Percentiles rank a stretch among this genome's conserved stretches.
Evolutionary conservation across 495 filamentous ascomycete genomes (phyloP).

Genomic region (Letharia lupina): DNA sequence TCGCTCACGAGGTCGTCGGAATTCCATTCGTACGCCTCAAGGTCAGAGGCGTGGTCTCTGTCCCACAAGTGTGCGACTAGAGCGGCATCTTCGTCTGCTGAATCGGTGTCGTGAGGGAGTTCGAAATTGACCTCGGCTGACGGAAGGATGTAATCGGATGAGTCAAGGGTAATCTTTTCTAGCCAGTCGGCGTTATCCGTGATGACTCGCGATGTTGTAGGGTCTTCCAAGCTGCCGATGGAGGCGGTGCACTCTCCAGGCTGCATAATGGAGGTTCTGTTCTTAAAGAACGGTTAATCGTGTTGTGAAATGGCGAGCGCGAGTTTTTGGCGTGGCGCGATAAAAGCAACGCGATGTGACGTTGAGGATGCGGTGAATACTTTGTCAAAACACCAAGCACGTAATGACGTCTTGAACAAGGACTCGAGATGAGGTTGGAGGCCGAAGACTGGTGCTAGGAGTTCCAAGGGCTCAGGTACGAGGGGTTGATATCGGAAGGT

Average conservation of each 20-base stretch:
- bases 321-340: background rate
- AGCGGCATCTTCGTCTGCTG: background rate
- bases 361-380: background rate
- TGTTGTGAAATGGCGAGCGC: background rate
- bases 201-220: background rate
- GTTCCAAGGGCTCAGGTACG: no score
- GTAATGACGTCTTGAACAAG: background rate
- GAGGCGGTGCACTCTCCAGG: background rate
- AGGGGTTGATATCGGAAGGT: background rate
- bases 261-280: background rate
- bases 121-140: background rate
- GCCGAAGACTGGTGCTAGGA: no score
- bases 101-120: no score
- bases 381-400: background rate
- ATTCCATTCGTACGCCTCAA: background rate
- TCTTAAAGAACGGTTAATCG: no score
- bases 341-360: background rate
- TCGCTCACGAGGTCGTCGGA: background rate
- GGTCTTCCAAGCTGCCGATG: background rate
- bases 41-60: background rate
- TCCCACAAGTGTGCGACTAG: background rate
- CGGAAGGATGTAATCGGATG: background rate
- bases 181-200: background rate
- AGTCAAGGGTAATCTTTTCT: background rate
- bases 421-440: background rate